These are phyloP conservation scores for Aspergillus candidus DNA, from an alignment of 2,329 filamentous ascomycete species.

Conservation along the genomic window DNA sequence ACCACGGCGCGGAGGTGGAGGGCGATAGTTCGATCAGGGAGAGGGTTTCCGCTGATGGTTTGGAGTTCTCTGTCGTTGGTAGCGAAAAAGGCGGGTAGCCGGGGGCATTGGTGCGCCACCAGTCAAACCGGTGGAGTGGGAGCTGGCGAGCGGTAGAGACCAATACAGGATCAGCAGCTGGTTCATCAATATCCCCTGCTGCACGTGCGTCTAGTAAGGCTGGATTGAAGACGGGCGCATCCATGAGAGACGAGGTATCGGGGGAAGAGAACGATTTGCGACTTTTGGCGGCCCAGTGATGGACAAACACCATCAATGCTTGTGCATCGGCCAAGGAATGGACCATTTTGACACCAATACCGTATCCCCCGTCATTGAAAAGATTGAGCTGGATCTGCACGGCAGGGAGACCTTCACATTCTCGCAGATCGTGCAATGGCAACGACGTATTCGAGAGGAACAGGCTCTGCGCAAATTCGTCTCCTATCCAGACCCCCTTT, in stretches of 20 bases:
- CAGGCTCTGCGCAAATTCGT: too few species aligned
- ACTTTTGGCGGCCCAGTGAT: constrained; percentile 36
- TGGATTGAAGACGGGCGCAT: constrained; percentile 39
- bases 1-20: constrained; percentile 34
- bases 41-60: constrained; percentile 7
- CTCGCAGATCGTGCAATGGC: constrained; percentile 28
- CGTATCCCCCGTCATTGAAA: constrained; percentile 39
- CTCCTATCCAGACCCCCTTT: neutral
- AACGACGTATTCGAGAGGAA: constrained; percentile 22
- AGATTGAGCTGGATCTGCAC: constrained; percentile 37
- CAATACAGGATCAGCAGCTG: constrained; percentile 19
- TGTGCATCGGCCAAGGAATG: constrained; percentile 45
- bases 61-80: constrained; percentile 2
- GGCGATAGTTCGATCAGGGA: constrained; percentile 23
- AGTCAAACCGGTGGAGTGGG: constrained; percentile 45
- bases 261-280: constrained; percentile 3
- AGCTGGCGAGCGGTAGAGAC: constrained; percentile 24
- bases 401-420: constrained; percentile 23
- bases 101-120: constrained; percentile 32
- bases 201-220: constrained; percentile 31
- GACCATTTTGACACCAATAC: constrained; percentile 38
- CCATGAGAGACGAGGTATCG: neutral
- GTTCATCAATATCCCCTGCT: constrained; percentile 18
- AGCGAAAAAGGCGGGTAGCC: constrained; percentile 4
- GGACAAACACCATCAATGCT: constrained; percentile 40